Evolutionary conservation across 805 yeast species (phyloP), one percentile per base, ranked within the genome.

Genomic region (Sugiyamaella lignohabitans): DNA sequence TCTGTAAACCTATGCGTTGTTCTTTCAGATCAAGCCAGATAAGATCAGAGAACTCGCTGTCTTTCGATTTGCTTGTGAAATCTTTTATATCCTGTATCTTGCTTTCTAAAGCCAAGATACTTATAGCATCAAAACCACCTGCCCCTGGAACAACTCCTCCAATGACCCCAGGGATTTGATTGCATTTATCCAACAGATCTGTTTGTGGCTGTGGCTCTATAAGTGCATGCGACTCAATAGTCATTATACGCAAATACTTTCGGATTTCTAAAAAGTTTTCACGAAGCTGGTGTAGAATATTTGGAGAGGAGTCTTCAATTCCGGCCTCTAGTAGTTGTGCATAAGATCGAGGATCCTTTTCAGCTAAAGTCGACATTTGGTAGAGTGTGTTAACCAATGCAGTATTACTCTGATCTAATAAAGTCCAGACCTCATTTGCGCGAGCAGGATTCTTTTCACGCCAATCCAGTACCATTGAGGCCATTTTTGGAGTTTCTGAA

Each of bases 121-220:
- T 77, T 17, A 93, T 77, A 0, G 98, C 98, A 68, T 93, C 98
- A 60, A 80, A 84, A 0, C 98, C 98, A 22, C 98, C 98, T 0
- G 98, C 98, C 1, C 98, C 98, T 0, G 98, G 98, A 2, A 93
- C 95, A 29, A 93, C 89, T n/a, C 96, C 97, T 0, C 96, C 95
- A 17, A 91, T 56, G 24, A 87, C 93, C 14, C 98, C 98, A 18
- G 86, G 59, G 5, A 47, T 39, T 5, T 63, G 54, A 36, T 72
- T 62, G 48, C 84, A 79, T 16, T 68, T 62, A 58, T 91, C 79
- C 5, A 93, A 66, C 4, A 93, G 69, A 1, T 55, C 50, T 0
- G 96, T 85, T 64, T 93, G 98, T 18, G 73, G 68, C 1, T 60
- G 64, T 0, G 98, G 98, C 64, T 93, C 98, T 42, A 93, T 78